Evolutionary conservation across 805 yeast species (phyloP).

Genomic region (Brettanomyces custersianus): DNA sequence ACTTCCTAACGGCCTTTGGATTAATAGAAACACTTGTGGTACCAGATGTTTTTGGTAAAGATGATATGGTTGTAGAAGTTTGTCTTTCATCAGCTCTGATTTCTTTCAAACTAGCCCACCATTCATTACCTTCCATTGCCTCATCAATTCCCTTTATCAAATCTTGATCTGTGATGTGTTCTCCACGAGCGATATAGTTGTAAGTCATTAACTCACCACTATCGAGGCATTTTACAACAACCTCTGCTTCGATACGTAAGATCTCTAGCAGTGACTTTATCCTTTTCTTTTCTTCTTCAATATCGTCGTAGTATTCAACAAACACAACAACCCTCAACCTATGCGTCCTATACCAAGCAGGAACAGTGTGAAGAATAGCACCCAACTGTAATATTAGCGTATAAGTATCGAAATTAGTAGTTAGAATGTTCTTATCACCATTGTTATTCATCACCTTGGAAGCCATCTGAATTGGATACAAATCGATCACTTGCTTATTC

Average conservation of each 20-base stretch:
- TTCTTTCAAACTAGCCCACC: constrained; percentile 73
- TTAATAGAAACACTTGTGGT: constrained; percentile 10
- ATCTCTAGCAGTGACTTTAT: constrained; percentile 56
- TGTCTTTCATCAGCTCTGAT: constrained; percentile 36
- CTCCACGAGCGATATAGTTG: constrained; percentile 71
- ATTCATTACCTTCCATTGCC: constrained; percentile 52
- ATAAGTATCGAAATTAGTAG: constrained; percentile 93
- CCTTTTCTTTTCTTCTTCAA: constrained; percentile 58
- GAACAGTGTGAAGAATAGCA: constrained; percentile 86
- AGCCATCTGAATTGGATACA: constrained; percentile 96
- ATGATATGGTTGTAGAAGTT: background rate
- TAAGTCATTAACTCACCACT: constrained; percentile 51
- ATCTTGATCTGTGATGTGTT: constrained; percentile 22
- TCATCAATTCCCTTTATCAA: constrained; percentile 38
- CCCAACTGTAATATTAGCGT: constrained; percentile 90
- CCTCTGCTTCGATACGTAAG: constrained; percentile 70
- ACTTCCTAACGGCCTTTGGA: constrained; percentile 18
- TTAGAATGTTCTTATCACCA: constrained; percentile 49
- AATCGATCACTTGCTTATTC: constrained; percentile 56
- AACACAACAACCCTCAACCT: constrained; percentile 75
- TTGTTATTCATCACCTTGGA: constrained; percentile 67
- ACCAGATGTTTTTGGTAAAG: background rate
- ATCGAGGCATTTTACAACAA: constrained; percentile 64
- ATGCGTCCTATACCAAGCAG: constrained; percentile 81
- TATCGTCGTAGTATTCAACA: constrained; percentile 69